These are phyloP conservation scores for Gossypium thurberi DNA, from an alignment of 345 rosid species.

Conservation along the genomic window DNA sequence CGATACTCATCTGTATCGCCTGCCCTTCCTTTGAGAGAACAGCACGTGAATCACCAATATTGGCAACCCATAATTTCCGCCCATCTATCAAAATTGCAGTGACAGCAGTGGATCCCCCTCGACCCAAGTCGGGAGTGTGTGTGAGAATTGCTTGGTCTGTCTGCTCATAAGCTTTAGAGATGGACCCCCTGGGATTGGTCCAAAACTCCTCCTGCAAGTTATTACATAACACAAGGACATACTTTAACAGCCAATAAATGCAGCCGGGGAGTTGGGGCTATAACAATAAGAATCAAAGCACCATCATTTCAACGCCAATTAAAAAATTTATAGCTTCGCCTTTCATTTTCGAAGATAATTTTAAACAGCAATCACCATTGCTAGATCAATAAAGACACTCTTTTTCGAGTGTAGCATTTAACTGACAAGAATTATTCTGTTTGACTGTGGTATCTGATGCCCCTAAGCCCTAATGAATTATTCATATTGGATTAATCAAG, in stretches of 20 bases:
- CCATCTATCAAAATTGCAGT: constrained; percentile 63
- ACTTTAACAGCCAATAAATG: background rate
- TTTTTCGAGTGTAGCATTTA: background rate
- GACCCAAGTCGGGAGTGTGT: constrained; percentile 48
- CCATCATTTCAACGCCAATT: background rate
- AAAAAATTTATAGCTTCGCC: background rate
- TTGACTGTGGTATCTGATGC: background rate
- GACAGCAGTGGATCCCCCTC: constrained; percentile 72
- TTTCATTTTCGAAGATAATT: background rate
- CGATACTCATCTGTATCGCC: constrained; percentile 51
- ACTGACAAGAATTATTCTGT: background rate
- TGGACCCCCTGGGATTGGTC: constrained; percentile 35
- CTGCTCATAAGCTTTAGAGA: constrained; percentile 49
- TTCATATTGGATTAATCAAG: background rate
- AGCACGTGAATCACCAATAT: constrained; percentile 66
- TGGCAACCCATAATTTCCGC: constrained; percentile 48
- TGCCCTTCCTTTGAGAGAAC: constrained; percentile 53
- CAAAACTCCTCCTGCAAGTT: constrained; percentile 48
- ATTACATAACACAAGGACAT: background rate
- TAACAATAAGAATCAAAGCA: background rate
- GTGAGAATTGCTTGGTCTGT: constrained; percentile 65
- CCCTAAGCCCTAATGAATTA: background rate
- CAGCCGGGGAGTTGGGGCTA: background rate
- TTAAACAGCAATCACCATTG: background rate
- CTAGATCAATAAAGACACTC: background rate